Conservation (phyloP, 257 asterid genomes). For the Capsicum rhomboideum region DNA sequence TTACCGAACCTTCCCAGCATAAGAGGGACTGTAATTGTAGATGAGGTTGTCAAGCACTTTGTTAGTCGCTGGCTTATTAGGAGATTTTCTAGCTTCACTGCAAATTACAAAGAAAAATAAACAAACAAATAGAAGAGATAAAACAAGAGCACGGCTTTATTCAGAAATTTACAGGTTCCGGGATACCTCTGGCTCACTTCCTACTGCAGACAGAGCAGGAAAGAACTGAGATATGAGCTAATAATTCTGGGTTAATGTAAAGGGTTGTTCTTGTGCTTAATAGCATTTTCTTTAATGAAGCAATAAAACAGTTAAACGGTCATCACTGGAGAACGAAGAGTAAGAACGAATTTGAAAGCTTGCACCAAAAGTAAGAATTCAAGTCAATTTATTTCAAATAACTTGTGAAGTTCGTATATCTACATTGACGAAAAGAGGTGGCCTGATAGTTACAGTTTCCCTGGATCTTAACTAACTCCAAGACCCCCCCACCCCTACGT, state of each 20-base stretch:
- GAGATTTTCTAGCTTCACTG: constrained; percentile 93
- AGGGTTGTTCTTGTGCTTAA: not conserved
- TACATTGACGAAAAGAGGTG: no score
- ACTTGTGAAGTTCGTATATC: no score
- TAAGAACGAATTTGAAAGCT: not conserved
- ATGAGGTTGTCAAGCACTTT: constrained; percentile 79
- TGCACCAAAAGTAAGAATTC: not conserved
- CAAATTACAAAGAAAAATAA: not conserved
- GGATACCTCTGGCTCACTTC: not conserved
- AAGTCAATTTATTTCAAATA: no score
- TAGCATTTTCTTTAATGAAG: not conserved
- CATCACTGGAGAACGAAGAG: not conserved
- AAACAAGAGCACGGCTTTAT: not conserved
- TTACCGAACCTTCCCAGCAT: constrained; percentile 92
- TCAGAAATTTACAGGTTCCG: not conserved
- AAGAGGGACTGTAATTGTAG: constrained; percentile 79
- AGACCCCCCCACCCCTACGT: not conserved
- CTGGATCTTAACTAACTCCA: not conserved
- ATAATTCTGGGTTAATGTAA: not conserved
- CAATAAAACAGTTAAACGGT: not conserved
- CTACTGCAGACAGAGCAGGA: not conserved
- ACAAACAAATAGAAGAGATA: not conserved
- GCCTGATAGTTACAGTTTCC: no score
- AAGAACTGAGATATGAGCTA: not conserved
- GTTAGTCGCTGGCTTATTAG: constrained; percentile 49